A percentile compares a stretch with the other conserved stretches of the same genome.
phyloP scores from a whole-genome alignment of 352 stramenopile genomes.

The Phytophthora meadii region DNA sequence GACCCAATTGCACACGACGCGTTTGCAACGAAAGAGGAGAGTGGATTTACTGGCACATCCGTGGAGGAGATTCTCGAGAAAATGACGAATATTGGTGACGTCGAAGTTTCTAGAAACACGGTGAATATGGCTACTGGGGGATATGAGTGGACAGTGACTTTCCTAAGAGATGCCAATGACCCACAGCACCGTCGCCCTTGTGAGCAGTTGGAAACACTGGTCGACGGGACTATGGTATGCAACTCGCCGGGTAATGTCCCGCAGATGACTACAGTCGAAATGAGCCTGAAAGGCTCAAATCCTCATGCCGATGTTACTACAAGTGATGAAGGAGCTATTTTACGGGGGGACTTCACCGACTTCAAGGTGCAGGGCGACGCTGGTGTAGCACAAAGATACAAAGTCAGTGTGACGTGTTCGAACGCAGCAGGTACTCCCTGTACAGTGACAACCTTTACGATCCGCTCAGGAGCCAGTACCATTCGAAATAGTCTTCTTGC shows the following conservation, averaged over 20 bases:
- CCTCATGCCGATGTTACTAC: slow-evolving; percentile 30
- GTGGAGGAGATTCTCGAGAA: slow-evolving; percentile 96
- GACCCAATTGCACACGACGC: slow-evolving; percentile 93
- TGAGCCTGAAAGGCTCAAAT: slow-evolving; percentile 41
- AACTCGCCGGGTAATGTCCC: slow-evolving; percentile 95
- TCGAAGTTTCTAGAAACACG: slow-evolving; percentile 86
- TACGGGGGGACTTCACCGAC: slow-evolving; percentile 89
- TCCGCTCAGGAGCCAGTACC: slow-evolving; percentile 31
- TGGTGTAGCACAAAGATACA: slow-evolving; percentile 49
- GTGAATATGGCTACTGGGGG: slow-evolving; percentile 91
- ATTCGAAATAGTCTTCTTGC: slow-evolving; percentile 46
- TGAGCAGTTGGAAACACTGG: slow-evolving; percentile 64
- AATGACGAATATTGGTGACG: slow-evolving; percentile 95
- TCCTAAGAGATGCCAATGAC: slow-evolving; percentile 88
- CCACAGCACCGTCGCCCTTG: slow-evolving; percentile 33
- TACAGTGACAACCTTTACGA: slow-evolving; percentile 18
- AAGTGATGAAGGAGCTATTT: slow-evolving; percentile 70
- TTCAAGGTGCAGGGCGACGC: slow-evolving; percentile 89
- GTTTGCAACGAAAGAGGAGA: slow-evolving; percentile 84
- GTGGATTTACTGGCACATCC: slow-evolving; percentile 91
- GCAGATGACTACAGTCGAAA: slow-evolving; percentile 52
- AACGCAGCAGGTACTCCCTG: slow-evolving; percentile 16
- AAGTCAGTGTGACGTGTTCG: slow-evolving; percentile 17
- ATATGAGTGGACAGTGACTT: slow-evolving; percentile 96
- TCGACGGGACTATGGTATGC: slow-evolving; percentile 69